Evolutionary conservation across 2,329 filamentous ascomycete genomes (phyloP).

Genomic region (Aureobasidium musti): DNA sequence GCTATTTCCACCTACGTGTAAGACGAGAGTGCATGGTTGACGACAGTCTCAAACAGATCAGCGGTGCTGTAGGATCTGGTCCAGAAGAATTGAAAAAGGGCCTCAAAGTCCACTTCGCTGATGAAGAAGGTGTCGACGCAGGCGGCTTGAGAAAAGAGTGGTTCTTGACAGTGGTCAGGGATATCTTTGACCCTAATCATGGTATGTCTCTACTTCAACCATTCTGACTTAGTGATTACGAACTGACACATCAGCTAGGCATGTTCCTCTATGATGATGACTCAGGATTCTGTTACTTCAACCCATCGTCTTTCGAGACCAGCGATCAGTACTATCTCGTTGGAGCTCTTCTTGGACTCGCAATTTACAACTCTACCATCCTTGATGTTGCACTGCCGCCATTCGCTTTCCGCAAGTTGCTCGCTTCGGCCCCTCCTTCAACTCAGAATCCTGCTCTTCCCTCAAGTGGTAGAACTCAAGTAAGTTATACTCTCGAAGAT

Average conservation of each 20-base stretch:
- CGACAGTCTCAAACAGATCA: slow-evolving; percentile 81
- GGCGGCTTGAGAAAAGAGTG: slow-evolving; percentile 91
- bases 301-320: slow-evolving; percentile 83
- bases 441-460: slow-evolving; percentile 49
- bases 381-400: slow-evolving; percentile 84
- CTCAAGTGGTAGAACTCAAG: slow-evolving; percentile 44
- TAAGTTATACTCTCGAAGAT: slow-evolving; percentile 77
- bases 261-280: slow-evolving; percentile 92
- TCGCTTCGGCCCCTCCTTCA: slow-evolving; percentile 71
- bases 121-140: slow-evolving; percentile 88
- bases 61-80: slow-evolving; percentile 77
- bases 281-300: slow-evolving; percentile 90
- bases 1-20: slow-evolving; percentile 72
- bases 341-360: slow-evolving; percentile 81
- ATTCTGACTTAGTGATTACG: background rate
- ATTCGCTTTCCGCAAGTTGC: slow-evolving; percentile 84
- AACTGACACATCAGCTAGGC: slow-evolving; percentile 53
- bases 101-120: slow-evolving; percentile 78
- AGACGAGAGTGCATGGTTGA: slow-evolving; percentile 84
- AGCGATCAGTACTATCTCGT: slow-evolving; percentile 91
- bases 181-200: slow-evolving; percentile 88
- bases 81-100: slow-evolving; percentile 89
- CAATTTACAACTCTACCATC: slow-evolving; percentile 94
- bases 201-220: slow-evolving; percentile 57
- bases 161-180: slow-evolving; percentile 84